Evolutionary conservation across 2,329 filamentous ascomycete species (phyloP).

Genomic region (Corynespora cassiicola): DNA sequence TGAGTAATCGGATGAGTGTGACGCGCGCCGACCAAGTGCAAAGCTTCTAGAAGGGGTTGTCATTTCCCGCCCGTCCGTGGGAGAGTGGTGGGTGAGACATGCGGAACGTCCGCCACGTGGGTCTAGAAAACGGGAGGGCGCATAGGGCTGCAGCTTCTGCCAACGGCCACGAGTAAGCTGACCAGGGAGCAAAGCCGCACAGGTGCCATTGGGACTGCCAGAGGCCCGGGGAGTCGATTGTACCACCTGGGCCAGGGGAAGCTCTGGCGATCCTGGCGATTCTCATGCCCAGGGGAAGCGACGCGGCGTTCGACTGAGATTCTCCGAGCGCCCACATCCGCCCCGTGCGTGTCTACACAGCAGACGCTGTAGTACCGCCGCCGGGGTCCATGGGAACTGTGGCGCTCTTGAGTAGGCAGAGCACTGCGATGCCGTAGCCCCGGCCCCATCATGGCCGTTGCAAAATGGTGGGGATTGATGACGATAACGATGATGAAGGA

Average conservation of each 20-base stretch:
- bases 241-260: constrained; percentile 11
- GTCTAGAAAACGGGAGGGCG: constrained; percentile 30
- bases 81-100: constrained; percentile 32
- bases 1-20: neutral
- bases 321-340: constrained; percentile 11
- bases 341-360: constrained; percentile 6
- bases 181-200: constrained; percentile 13
- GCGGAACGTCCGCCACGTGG: constrained; percentile 33
- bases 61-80: neutral
- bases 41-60: neutral
- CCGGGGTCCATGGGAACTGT: too few relatives aligned
- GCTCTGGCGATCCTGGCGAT: constrained; percentile 17
- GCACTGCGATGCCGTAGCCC: too few relatives aligned
- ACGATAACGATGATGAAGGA: too few relatives aligned
- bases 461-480: too few relatives aligned
- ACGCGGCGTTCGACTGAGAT: constrained; percentile 11
- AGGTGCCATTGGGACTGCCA: constrained; percentile 15
- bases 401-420: too few relatives aligned
- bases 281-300: constrained; percentile 7
- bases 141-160: constrained; percentile 41
- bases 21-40: too few relatives aligned
- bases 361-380: too few relatives aligned
- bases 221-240: constrained; percentile 13
- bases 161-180: constrained; percentile 33
- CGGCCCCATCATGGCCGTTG: too few relatives aligned